Evolutionary conservation across 1,139 yeast species (phyloP), one percentile per base, ranked within the genome.

Genomic region (Zygoascus hellenicus): DNA sequence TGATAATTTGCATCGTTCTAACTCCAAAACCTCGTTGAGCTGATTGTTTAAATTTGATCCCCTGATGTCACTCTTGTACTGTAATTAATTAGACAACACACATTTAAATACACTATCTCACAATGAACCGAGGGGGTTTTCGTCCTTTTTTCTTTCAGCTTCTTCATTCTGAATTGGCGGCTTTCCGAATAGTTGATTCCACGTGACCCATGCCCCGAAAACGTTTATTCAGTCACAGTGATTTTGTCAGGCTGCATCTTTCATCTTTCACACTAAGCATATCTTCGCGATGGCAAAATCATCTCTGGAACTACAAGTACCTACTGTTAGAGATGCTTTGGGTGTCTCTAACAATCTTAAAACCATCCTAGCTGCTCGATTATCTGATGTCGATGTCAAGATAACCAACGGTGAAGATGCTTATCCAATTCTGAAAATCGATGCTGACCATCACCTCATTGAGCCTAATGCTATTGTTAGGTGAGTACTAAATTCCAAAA

Each of bases 381-480:
- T 56, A 13, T 57, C 44, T 31, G 53, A 53, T 5, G 32, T 50
- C 37, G 31, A 37, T 17, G 43, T 42, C 10, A 42, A 42, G 34
- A 34, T 46, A 9, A 34, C 35, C 9, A 9, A 26, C n/a, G 42
- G 40, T 17, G 41, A 38, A 16, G 40, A 38, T 26, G 19, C 33
- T 9, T 22, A 22, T 31, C 48, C 47, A 9, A 13, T 40, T 14
- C 32, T 52, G 26, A 46, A 50, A 42, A 43, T 52, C 32, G 56
- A 54, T 19, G 38, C 38, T 9, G 51, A 48, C 17, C 49, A 51
- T 34, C 42, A 41, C 13, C 73, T 89, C 55, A 69, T 77, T 52
- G 96, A 88, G 65, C 77, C 94, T 31, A 87, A 89, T 63, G 86
- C 97, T 19, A 83, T 89, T 51, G 89, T 87, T 50, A 80, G 83